Evolutionary conservation across 2,329 filamentous ascomycete genomes (phyloP), one percentile per base, ranked within the genome.

Genomic region (Monosporascus cannonballus): DNA sequence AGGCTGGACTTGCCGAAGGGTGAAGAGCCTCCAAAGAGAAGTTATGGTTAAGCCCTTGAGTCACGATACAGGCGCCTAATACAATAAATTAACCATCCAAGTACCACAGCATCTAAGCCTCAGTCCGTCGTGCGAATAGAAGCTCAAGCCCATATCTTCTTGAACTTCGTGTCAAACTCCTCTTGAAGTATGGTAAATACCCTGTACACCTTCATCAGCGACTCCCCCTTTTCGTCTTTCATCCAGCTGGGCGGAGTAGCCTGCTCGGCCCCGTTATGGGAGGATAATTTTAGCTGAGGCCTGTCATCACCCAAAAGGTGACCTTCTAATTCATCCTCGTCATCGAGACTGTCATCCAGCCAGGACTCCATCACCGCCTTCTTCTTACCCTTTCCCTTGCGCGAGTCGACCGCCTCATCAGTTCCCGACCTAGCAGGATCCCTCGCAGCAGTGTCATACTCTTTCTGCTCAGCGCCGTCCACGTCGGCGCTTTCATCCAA

Each of bases 161-260:
- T 74, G 68, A 88, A 87, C 71, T 85, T 88, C 45, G 74, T 73
- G 57, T 85, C 78, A 65, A 87, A 88, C 52, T 82, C 79, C 27
- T 72, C 70, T 61, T 78, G 78, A 56, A 88, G 63, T 60, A 75
- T 67, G 55, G 71, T 73, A 61, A 87, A 86, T 1, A 82, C 81
- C 60, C 73, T 75, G 15, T 85, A 69, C 24, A 88, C 83, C 57
- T 78, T 76, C 57, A 75, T 60, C 63, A 87, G 62, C 37, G 72
- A 74, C 46, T 67, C 71, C 38, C 72, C 76, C 47, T 76, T n/a
- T 44, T 8, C 74, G 30, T 74, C 59, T 15, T 58, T 54, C 6
- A 53, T 51, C 41, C 56, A 56, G 24, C 57, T 52, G 36, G 45
- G 36, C 17, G 49, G 15, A 4, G 52, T 15, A 38, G 18, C 11